A percentile compares a stretch with the other conserved stretches of the same genome.
Conservation (phyloP, 2,329 filamentous ascomycete species). For the Epichloe gansuensis region DNA sequence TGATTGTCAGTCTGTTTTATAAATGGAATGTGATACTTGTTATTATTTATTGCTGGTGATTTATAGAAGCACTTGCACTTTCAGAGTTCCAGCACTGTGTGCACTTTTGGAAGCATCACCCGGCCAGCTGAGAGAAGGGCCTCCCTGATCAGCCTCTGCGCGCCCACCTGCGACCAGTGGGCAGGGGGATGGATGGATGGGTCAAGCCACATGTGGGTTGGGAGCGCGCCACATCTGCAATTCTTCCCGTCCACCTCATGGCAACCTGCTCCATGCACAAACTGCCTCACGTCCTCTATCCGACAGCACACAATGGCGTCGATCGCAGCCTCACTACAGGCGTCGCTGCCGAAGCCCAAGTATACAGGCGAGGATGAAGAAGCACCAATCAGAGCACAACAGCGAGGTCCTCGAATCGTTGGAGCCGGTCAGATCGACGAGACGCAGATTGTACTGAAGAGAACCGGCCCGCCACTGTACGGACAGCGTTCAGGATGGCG, state of each 20-base stretch:
- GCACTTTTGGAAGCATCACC: background rate
- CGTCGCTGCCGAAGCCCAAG: conserved; percentile 76
- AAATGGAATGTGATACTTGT: background rate
- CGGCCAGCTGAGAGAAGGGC: background rate
- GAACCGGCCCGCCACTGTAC: conserved; percentile 76
- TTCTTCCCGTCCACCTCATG: conserved; percentile 15
- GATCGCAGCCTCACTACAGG: conserved; percentile 59
- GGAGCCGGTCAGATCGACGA: conserved; percentile 71
- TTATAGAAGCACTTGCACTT: background rate
- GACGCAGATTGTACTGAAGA: conserved; percentile 73
- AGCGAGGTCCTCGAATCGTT: conserved; percentile 72
- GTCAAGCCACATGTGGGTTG: conserved; percentile 18
- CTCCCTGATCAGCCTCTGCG: no score
- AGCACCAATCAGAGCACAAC: conserved; percentile 54
- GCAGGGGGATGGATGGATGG: background rate
- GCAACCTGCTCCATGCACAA: conserved; percentile 6
- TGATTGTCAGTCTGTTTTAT: background rate
- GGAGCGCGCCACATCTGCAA: conserved; percentile 18
- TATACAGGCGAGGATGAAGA: conserved; percentile 87
- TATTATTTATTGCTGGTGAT: background rate
- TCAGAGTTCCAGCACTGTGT: background rate
- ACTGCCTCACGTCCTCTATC: conserved; percentile 12
- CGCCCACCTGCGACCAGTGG: no score
- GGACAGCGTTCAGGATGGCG: conserved; percentile 83
- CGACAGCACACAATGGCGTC: conserved; percentile 42